Evolutionary conservation across 2,329 filamentous ascomycete genomes (phyloP), one percentile per base, ranked within the genome.

Genomic region (Metarhizium humberi): DNA sequence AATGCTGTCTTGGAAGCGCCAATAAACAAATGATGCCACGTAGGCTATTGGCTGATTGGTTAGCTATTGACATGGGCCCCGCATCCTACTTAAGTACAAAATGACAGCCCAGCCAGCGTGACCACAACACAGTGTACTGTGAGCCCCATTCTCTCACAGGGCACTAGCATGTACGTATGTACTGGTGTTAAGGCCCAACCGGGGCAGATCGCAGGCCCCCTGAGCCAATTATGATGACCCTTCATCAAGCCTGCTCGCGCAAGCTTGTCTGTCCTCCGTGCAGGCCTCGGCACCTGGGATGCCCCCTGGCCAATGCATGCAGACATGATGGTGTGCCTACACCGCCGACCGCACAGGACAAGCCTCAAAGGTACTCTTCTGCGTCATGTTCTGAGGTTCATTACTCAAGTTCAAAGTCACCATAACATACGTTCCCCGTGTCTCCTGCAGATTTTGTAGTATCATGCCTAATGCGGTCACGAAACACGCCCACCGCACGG

Each of bases 101-200:
- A 62, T 60, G 60, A 62, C 54, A 55, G 38, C 47, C 40, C 46
- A 13, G 48, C 55, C 55, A 58, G 50, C 60, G 60, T 61, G 60
- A 59, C 60, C 51, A 29, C n/a, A 52, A 16, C 40, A 42, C 36
- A 42, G 32, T 32, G 38, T 45, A 45, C 51, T 29, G 18, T 16
- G 10, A 16, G 34, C 34, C 18, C 14, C 38, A 7, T 45, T 10
- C 10, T 43, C 40, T 43, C 40, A 13, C 34, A 36, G 34, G 34
- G 14, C 38, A 40, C 34, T 36, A 13, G 34, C 34, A 40, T 13
- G 38, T 14, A 5, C 11, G 1, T 7, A 5, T 40, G 38, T 40
- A 5, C 6, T 8, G 6, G 32, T 40, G 38, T 40, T 11, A 40
- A 40, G 8, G 25, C 5, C 25, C 13, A 29, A 16, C 10, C 16